phyloP scores from a whole-genome alignment of 2,329 filamentous ascomycete genomes.

The Penicillium olsonii region DNA sequence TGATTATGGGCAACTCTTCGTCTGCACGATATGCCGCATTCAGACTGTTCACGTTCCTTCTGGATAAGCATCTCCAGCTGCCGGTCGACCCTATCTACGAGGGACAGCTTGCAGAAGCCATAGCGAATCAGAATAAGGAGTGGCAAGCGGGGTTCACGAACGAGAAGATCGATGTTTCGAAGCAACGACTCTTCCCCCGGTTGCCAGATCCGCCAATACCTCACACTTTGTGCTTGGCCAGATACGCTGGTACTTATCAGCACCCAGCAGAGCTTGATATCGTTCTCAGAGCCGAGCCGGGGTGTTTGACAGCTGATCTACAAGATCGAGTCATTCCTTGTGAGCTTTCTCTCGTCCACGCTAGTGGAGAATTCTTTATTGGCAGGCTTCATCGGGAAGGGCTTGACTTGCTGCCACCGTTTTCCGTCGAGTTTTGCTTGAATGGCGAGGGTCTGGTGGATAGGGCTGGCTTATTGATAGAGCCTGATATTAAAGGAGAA shows the following conservation, averaged over 20 bases:
- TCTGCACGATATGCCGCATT: constrained; percentile 1
- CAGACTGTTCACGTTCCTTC: constrained; percentile 7
- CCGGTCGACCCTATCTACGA: neutral
- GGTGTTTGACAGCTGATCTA: constrained; percentile 11
- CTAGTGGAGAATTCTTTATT: constrained; percentile 23
- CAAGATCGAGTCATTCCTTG: constrained; percentile 11
- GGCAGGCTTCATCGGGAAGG: neutral
- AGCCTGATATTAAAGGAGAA: constrained; percentile 12
- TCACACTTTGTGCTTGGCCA: constrained; percentile 12
- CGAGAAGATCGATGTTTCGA: constrained; percentile 1
- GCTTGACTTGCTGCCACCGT: neutral
- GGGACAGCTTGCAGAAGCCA: constrained; percentile 6
- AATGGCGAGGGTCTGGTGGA: constrained; percentile 4
- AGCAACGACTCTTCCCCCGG: constrained; percentile 13
- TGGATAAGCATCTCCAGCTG: constrained; percentile 17
- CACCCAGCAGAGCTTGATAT: constrained; percentile 12
- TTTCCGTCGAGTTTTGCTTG: constrained; percentile 19
- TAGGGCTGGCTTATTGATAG: constrained; percentile 16
- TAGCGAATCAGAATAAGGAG: constrained; percentile 1
- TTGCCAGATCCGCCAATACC: constrained; percentile 9
- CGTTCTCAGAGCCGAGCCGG: constrained; percentile 1
- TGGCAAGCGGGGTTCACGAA: neutral
- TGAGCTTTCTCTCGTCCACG: constrained; percentile 15
- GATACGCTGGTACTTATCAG: constrained; percentile 20
- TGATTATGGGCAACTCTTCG: constrained; percentile 23